These are phyloP conservation scores for Pseudocercospora pini-densiflorae DNA, from an alignment of 2,329 filamentous ascomycete genomes.

Conservation along the genomic window DNA sequence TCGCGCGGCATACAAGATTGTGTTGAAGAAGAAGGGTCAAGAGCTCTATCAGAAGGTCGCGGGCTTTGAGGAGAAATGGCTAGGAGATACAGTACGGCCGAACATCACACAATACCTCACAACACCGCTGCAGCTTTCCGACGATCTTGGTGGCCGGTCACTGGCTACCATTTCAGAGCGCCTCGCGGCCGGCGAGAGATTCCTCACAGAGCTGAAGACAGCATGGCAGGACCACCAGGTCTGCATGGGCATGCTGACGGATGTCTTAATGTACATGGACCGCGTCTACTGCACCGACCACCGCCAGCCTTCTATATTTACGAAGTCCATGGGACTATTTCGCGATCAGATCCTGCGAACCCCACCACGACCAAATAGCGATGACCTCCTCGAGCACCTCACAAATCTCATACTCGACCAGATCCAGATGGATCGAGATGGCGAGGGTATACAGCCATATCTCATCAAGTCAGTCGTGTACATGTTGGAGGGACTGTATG, in stretches of 20 bases:
- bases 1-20: conserved; percentile 90
- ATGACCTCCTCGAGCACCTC: conserved; percentile 72
- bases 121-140: conserved; percentile 63
- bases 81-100: conserved; percentile 72
- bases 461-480: conserved; percentile 81
- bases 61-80: conserved; percentile 80
- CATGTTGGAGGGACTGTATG: conserved; percentile 89
- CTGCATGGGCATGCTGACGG: conserved; percentile 95
- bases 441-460: conserved; percentile 83
- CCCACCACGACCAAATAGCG: conserved; percentile 51
- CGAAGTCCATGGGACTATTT: conserved; percentile 83
- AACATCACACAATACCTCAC: conserved; percentile 74
- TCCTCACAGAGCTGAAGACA: conserved; percentile 74
- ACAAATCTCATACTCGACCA: conserved; percentile 86
- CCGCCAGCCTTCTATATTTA: conserved; percentile 77
- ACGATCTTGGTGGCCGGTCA: conserved; percentile 38
- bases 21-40: conserved; percentile 83
- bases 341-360: conserved; percentile 80
- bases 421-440: conserved; percentile 88
- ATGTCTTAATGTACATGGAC: conserved; percentile 95
- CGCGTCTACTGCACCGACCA: conserved; percentile 78
- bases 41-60: conserved; percentile 81
- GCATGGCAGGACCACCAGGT: conserved; percentile 89
- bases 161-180: conserved; percentile 74
- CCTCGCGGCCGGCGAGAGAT: conserved; percentile 78